Conservation (phyloP, 202 grass and related monocot genomes). For the Musa balbisiana region DNA sequence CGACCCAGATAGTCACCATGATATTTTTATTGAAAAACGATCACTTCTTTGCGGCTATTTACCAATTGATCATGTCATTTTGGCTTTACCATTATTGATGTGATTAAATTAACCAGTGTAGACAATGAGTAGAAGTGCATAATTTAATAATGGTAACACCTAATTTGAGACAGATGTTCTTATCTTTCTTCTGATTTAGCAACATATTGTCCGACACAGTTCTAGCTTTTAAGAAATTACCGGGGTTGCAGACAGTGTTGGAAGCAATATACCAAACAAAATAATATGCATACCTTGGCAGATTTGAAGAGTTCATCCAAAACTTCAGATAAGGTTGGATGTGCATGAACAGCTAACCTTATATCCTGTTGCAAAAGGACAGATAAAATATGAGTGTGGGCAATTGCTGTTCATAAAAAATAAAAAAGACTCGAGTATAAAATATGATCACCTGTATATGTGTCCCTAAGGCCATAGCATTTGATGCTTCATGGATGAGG, state of each 20-base stretch:
- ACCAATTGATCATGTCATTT: neutral
- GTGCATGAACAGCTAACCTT: conserved; percentile 77
- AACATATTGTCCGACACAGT: neutral
- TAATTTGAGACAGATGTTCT: neutral
- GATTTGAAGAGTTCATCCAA: conserved; percentile 94
- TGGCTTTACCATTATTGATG: neutral
- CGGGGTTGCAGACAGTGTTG: neutral
- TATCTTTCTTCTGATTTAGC: neutral
- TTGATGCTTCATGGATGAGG: conserved; percentile 92
- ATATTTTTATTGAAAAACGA: too few species aligned
- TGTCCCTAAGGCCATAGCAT: conserved; percentile 88
- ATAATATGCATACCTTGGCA: conserved; percentile 49
- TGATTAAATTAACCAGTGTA: neutral
- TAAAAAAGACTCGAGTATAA: neutral
- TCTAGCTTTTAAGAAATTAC: too few species aligned
- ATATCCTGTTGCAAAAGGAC: conserved; percentile 46
- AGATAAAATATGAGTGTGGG: neutral
- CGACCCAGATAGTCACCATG: too few species aligned
- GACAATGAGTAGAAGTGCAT: neutral
- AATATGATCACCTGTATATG: conserved; percentile 51
- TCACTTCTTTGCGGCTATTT: neutral
- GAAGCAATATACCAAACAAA: neutral
- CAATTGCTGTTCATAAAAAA: neutral
- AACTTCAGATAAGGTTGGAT: conserved; percentile 89
- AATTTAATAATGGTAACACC: neutral